These are phyloP conservation scores for Rubroshorea leprosula DNA, from an alignment of 345 rosid species.

Conservation along the genomic window DNA sequence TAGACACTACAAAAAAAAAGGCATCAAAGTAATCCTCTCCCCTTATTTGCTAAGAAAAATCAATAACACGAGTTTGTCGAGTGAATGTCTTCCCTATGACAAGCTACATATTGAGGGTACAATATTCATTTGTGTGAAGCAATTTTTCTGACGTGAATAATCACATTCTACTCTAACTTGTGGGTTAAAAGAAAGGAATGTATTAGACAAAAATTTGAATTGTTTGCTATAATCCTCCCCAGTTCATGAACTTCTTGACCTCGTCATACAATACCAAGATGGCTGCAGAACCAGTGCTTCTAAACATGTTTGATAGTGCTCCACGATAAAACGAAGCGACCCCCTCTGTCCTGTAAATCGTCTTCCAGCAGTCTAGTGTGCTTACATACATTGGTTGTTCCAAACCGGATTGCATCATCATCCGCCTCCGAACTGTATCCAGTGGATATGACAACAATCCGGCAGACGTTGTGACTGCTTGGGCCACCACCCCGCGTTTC, in stretches of 20 bases:
- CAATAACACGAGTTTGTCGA: slow-evolving; percentile 11
- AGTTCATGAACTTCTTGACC: slow-evolving; percentile 75
- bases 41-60: slow-evolving; percentile 21
- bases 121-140: slow-evolving; percentile 15
- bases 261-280: slow-evolving; percentile 90
- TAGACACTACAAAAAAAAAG: too few species aligned
- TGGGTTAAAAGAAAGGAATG: not conserved
- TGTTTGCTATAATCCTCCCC: slow-evolving; percentile 50
- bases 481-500: slow-evolving; percentile 89
- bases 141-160: slow-evolving; percentile 14
- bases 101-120: slow-evolving; percentile 6
- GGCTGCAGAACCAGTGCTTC: slow-evolving; percentile 91
- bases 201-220: slow-evolving; percentile 10
- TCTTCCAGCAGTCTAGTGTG: slow-evolving; percentile 84
- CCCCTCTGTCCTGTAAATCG: slow-evolving; percentile 66
- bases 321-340: slow-evolving; percentile 80
- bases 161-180: slow-evolving; percentile 19
- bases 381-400: slow-evolving; percentile 60
- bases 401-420: slow-evolving; percentile 97
- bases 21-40: too few species aligned
- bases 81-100: slow-evolving; percentile 15
- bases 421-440: slow-evolving; percentile 84
- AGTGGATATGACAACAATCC: slow-evolving; percentile 83
- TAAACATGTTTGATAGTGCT: slow-evolving; percentile 75
- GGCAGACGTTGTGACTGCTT: slow-evolving; percentile 80